Conservation (phyloP, 1,284 basidiomycete genomes). For the Thecaphora thlaspeos region DNA sequence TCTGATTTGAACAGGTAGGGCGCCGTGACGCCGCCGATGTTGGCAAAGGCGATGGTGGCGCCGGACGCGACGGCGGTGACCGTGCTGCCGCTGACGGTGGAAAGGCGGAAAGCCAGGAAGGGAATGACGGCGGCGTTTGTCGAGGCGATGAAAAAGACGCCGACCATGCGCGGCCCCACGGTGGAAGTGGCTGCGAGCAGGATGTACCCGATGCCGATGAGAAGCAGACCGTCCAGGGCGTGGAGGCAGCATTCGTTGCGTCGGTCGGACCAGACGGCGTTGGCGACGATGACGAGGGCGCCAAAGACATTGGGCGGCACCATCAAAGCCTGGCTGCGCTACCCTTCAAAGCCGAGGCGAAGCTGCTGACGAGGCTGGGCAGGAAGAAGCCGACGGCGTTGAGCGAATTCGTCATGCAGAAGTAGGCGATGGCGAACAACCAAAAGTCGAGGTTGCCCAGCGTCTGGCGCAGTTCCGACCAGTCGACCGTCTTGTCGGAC, state of each 20-base stretch:
- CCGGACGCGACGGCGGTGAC: slow-evolving; percentile 3
- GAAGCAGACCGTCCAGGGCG: not conserved
- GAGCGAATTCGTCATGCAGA: slow-evolving; percentile 1
- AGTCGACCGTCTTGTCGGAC: not conserved
- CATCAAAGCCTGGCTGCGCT: not conserved
- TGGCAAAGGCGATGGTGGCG: slow-evolving; percentile 7
- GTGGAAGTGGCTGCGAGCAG: not conserved
- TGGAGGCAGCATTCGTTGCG: not conserved
- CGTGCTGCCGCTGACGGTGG: slow-evolving; percentile 1
- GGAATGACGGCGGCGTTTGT: slow-evolving; percentile 5
- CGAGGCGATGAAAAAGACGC: slow-evolving; percentile 1
- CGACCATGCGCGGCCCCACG: not conserved
- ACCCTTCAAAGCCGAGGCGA: not conserved
- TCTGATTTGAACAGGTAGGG: slow-evolving; percentile 1
- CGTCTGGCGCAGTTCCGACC: not conserved
- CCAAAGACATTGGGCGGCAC: slow-evolving; percentile 3
- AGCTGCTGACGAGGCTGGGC: not conserved
- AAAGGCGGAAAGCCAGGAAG: slow-evolving; percentile 4
- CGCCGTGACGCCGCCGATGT: slow-evolving; percentile 6
- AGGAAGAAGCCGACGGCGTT: slow-evolving; percentile 2
- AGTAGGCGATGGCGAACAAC: not conserved
- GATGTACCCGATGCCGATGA: slow-evolving; percentile 1
- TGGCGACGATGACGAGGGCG: not conserved
- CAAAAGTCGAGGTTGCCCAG: slow-evolving; percentile 1
- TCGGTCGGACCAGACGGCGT: slow-evolving; percentile 1